A percentile compares a stretch with the other conserved stretches of the same genome.
phyloP scores from a whole-genome alignment of 306 rosid species.

The Quercus variabilis region DNA sequence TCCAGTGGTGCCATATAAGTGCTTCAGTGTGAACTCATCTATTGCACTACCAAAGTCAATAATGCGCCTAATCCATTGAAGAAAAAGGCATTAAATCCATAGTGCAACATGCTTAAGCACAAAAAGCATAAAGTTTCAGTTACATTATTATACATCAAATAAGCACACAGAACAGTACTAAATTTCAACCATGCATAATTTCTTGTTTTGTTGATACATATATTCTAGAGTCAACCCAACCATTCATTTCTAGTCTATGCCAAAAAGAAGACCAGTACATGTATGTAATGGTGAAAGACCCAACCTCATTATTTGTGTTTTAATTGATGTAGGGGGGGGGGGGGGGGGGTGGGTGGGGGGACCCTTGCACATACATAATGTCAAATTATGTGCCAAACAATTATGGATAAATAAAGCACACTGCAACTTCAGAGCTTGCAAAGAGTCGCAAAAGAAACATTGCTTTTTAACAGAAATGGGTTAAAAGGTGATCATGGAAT shows the following conservation, averaged over 20 bases:
- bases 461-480: no score
- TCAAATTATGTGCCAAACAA: no score
- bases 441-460: no score
- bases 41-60: conserved; percentile 96
- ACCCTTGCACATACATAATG: no score
- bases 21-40: conserved; percentile 80
- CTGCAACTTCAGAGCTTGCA: no score
- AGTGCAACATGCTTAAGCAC: not conserved
- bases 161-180: conserved; percentile 11
- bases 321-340: no score
- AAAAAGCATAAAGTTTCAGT: not conserved
- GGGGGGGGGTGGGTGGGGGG: no score
- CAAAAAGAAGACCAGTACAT: not conserved
- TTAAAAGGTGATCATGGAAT: no score
- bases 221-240: conserved; percentile 14
- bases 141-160: no score
- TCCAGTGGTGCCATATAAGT: conserved; percentile 81
- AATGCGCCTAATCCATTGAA: conserved; percentile 39
- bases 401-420: no score
- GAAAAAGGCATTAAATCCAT: conserved; percentile 16
- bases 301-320: not conserved
- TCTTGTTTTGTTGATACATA: conserved; percentile 16
- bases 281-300: conserved; percentile 5
- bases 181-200: conserved; percentile 14
- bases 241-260: not conserved